These are phyloP conservation scores for Leishmania guyanensis DNA, from an alignment of 208 protist species.

Conservation along the genomic window DNA sequence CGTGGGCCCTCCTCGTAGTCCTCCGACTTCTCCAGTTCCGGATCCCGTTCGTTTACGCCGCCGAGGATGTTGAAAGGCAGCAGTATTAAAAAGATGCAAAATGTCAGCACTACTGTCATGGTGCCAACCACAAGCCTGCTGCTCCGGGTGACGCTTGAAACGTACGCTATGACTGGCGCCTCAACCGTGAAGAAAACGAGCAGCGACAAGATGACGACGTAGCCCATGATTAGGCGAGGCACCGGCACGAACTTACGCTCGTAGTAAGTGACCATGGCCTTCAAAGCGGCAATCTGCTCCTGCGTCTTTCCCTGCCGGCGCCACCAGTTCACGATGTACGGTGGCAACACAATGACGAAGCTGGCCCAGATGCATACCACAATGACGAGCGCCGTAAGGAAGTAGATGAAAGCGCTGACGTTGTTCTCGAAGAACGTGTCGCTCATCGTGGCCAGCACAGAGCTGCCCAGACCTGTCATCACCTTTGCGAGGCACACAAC, in stretches of 20 bases:
- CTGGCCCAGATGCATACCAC: constrained; percentile 45
- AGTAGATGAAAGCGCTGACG: constrained; percentile 58
- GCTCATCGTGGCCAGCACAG: constrained; percentile 47
- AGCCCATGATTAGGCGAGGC: constrained; percentile 45
- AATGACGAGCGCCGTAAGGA: constrained; percentile 47
- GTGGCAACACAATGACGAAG: constrained; percentile 56
- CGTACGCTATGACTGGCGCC: constrained; percentile 57
- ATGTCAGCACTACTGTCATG: constrained; percentile 42
- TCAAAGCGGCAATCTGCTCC: constrained; percentile 40
- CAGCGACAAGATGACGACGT: constrained; percentile 39
- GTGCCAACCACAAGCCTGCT: constrained; percentile 39
- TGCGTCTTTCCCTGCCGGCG: constrained; percentile 46
- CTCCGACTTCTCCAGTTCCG: constrained; percentile 1
- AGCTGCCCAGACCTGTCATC: constrained; percentile 73
- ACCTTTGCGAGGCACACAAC: constrained; percentile 74
- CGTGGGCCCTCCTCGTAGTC: constrained; percentile 2
- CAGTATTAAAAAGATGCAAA: constrained; percentile 47
- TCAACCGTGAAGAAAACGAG: constrained; percentile 64
- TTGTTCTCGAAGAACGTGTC: constrained; percentile 51
- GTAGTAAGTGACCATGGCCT: constrained; percentile 39
- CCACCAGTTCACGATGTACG: constrained; percentile 72
- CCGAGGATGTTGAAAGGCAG: constrained; percentile 51
- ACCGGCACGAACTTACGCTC: constrained; percentile 61
- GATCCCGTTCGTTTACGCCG: constrained; percentile 45
- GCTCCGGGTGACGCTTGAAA: constrained; percentile 20